phyloP scores from a whole-genome alignment of 495 filamentous ascomycete genomes.

The Lasiosphaeriaceae sp. region DNA sequence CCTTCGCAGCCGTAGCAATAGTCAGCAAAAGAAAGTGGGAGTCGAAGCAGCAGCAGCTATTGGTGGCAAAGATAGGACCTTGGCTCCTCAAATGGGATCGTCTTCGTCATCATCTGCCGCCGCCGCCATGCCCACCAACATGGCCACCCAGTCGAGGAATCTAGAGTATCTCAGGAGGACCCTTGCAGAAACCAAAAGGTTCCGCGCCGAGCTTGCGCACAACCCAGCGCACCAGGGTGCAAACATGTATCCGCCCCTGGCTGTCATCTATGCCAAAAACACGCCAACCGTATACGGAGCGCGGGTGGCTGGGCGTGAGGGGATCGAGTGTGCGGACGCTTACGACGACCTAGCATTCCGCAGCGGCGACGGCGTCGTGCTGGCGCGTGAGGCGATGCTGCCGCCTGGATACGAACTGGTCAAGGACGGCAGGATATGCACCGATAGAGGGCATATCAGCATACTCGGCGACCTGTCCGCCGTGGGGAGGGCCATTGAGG shows the following conservation, averaged over 20 bases:
- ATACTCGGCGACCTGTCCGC: constrained; percentile 81
- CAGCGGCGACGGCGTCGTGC: constrained; percentile 83
- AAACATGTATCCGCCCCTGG: constrained; percentile 76
- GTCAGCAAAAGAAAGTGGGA: constrained; percentile 20
- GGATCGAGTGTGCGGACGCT: constrained; percentile 68
- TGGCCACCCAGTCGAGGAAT: constrained; percentile 30
- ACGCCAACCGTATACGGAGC: constrained; percentile 82
- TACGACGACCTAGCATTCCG: constrained; percentile 89
- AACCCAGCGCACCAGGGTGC: constrained; percentile 50
- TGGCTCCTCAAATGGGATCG: constrained; percentile 47
- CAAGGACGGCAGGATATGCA: constrained; percentile 67
- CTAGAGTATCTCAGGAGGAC: constrained; percentile 74
- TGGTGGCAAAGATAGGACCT: constrained; percentile 35
- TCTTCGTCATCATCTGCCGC: constrained; percentile 37
- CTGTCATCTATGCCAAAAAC: constrained; percentile 84
- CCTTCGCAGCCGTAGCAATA: constrained; percentile 25
- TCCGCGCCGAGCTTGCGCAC: constrained; percentile 69
- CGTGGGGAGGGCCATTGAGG: constrained; percentile 68
- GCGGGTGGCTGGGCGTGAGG: constrained; percentile 56
- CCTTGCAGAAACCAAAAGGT: constrained; percentile 62
- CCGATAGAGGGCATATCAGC: constrained; percentile 80
- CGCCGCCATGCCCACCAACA: constrained; percentile 3
- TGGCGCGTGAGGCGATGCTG: constrained; percentile 82
- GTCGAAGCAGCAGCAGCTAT: constrained; percentile 18
- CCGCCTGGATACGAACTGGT: constrained; percentile 73